Evolutionary conservation across 2,329 filamentous ascomycete species (phyloP), one percentile per base, ranked within the genome.

Genomic region (Ophiostoma sp.): DNA sequence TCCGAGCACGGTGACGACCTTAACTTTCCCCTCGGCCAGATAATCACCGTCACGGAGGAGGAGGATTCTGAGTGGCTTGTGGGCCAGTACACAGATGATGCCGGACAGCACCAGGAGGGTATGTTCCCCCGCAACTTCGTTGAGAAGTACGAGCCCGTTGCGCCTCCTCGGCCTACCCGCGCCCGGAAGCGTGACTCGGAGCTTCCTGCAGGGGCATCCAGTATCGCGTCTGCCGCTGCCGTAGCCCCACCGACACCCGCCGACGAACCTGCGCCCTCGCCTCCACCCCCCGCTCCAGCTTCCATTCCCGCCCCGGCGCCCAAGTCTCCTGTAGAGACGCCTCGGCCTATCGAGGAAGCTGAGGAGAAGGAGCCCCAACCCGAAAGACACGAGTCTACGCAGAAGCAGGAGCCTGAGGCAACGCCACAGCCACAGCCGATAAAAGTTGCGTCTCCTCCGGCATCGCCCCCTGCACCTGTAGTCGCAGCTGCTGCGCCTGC

Each of bases 61-160:
- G 95, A 98, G 77, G 95, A 97, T 76, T 88, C 84, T 72, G 96
- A 98, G 77, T 98, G 93, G 95, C 96, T 95, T 77, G 87, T 86
- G 72, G 94, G 95, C 73, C 90, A 95, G 78, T 97, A 97, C 77
- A 81, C 88, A 72, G 91, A 96, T 78, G 86, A 87, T 70, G 79
- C 83, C 66, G 95, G 95, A 68, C 80, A 78, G 71, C 92, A 89
- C 78, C 86, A 88, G 76, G 88, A 93, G 76, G 94, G 94, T 73
- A 90, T 97, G 74, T 98, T 97, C 78, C 94, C 93, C 66, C 89
- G 90, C 77, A 99, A 98, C 80, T 99, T 99, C 77, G 95, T 99
- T 75, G 95, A 99, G 79, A 92, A 89, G 80, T 96, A 92, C 79
- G 94, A 98, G 78, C 95, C 95, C 49, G 90, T 88, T 68, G 90